These are phyloP conservation scores for Lablab purpureus DNA, from an alignment of 306 rosid species.

Conservation along the genomic window DNA sequence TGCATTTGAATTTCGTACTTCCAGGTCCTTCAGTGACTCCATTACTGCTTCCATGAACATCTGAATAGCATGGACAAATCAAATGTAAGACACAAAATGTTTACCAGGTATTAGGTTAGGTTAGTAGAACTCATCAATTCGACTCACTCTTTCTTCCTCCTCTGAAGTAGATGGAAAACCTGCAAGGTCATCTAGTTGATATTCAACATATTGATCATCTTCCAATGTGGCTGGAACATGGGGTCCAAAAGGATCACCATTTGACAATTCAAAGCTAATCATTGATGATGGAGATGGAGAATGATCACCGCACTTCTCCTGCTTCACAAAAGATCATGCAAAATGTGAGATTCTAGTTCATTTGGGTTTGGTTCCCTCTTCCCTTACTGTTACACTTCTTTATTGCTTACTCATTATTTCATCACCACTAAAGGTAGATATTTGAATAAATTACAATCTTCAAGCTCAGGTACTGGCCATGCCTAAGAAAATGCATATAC, in stretches of 20 bases:
- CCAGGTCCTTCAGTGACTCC: constrained; percentile 79
- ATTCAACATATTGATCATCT: constrained; percentile 90
- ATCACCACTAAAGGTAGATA: background rate
- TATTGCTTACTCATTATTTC: constrained; percentile 7
- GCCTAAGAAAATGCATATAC: background rate
- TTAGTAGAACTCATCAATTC: constrained; percentile 32
- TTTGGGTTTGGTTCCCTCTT: background rate
- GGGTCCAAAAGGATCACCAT: constrained; percentile 75
- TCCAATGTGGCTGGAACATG: constrained; percentile 72
- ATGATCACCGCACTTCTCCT: constrained; percentile 57
- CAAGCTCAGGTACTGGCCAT: background rate
- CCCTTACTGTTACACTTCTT: background rate
- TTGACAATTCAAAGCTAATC: constrained; percentile 92
- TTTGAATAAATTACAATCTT: background rate
- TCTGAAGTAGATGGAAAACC: constrained; percentile 87
- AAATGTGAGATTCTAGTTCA: constrained; percentile 40
- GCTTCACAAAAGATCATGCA: constrained; percentile 50
- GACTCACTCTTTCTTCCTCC: constrained; percentile 95
- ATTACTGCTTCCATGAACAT: constrained; percentile 96
- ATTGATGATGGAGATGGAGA: constrained; percentile 78
- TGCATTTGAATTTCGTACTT: constrained; percentile 53
- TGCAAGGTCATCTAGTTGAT: constrained; percentile 80
- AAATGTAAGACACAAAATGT: constrained; percentile 19
- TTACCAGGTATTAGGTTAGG: constrained; percentile 20
- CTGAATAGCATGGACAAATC: constrained; percentile 56